Evolutionary conservation across 331 rosid genomes (phyloP).

Genomic region (Pyrus hybrid): DNA sequence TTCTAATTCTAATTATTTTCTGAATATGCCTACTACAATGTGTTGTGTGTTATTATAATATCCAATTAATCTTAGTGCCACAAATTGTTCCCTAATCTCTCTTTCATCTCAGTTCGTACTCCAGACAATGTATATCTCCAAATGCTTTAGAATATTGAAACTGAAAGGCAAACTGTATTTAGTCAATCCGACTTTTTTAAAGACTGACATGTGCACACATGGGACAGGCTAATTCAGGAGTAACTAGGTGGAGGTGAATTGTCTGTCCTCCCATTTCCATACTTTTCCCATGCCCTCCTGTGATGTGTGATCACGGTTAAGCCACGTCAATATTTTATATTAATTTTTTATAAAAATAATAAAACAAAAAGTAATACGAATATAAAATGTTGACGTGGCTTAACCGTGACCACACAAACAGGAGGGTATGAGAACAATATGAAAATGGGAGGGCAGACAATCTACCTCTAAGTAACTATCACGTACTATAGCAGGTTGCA

Average conservation of each 20-base stretch:
- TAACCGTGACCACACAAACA: too few relatives aligned
- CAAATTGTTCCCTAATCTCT: neutral
- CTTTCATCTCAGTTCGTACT: conserved; percentile 3
- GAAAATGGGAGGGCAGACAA: too few relatives aligned
- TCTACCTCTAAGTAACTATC: too few relatives aligned
- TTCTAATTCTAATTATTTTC: neutral
- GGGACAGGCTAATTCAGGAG: neutral
- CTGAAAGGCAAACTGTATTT: conserved; percentile 3
- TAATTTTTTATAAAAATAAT: too few relatives aligned
- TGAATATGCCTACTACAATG: conserved; percentile 15
- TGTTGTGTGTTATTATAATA: conserved; percentile 6
- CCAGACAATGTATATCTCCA: conserved; percentile 9
- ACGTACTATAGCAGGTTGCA: neutral
- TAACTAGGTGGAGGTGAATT: too few relatives aligned
- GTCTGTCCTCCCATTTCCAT: too few relatives aligned
- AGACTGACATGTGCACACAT: neutral
- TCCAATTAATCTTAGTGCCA: conserved; percentile 10
- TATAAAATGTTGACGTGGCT: too few relatives aligned
- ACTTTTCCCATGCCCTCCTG: too few relatives aligned
- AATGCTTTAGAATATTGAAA: conserved; percentile 10
- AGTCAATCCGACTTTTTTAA: neutral
- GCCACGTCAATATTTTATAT: too few relatives aligned
- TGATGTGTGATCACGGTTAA: too few relatives aligned
- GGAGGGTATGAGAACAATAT: too few relatives aligned
- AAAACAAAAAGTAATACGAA: too few relatives aligned